Conservation (phyloP, 768 basidiomycete genomes). For the Amanita subjunquillea region DNA sequence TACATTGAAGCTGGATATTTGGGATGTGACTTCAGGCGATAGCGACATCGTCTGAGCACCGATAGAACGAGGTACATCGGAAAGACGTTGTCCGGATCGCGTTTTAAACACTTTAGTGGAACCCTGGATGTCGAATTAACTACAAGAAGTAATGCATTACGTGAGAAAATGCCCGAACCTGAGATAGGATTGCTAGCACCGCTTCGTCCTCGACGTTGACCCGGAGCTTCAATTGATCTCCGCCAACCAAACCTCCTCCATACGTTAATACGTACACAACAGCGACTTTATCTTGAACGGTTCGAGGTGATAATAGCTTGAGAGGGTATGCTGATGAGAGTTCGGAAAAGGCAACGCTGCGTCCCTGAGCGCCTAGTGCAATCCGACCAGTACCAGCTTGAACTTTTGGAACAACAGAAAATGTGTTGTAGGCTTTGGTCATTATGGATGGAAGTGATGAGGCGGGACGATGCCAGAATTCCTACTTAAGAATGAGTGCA, state of each 20-base stretch:
- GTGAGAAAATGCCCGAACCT: conserved; percentile 34
- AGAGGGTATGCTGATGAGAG: conserved; percentile 78
- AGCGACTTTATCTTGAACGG: conserved; percentile 39
- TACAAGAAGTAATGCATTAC: conserved; percentile 8
- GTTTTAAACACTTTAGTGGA: conserved; percentile 93
- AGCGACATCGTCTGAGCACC: neutral
- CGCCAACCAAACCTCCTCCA: conserved; percentile 86
- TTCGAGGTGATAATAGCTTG: conserved; percentile 73
- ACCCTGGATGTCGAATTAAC: conserved; percentile 36
- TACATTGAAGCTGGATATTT: conserved; percentile 53
- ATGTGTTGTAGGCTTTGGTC: neutral
- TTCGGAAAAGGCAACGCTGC: conserved; percentile 56
- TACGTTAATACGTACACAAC: conserved; percentile 78
- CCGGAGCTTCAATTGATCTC: conserved; percentile 61
- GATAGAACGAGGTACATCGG: conserved; percentile 20
- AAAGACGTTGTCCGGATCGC: conserved; percentile 49
- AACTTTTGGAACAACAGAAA: conserved; percentile 17
- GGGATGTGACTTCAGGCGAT: conserved; percentile 33
- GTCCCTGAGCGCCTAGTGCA: conserved; percentile 38
- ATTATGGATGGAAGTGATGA: neutral
- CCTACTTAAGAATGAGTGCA: neutral
- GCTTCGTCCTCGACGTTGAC: conserved; percentile 48
- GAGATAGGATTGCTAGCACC: conserved; percentile 69
- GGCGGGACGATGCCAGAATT: neutral
- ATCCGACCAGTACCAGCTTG: conserved; percentile 49